Evolutionary conservation across 805 yeast species (phyloP), one percentile per base, ranked within the genome.

Genomic region (Ogataea pignaliae): DNA sequence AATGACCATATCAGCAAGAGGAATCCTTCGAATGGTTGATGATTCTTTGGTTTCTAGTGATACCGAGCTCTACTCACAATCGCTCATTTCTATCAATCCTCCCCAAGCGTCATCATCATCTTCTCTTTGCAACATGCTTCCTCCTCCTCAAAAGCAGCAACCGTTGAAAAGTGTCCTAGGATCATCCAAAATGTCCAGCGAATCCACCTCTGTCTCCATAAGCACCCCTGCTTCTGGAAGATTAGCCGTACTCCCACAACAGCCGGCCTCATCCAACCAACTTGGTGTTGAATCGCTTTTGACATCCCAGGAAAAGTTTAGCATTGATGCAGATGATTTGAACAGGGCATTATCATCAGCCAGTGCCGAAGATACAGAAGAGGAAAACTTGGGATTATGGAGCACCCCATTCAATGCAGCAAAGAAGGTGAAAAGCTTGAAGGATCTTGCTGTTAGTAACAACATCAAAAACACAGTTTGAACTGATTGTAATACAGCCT

Each of bases 21-120:
- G 65, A 2, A 65, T 66, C 5, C 47, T 66, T 52, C 54, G 61
- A 15, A 66, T 66, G 70, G 70, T 66, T 36, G 71, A 66, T 45
- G 67, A 65, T 31, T 63, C 69, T 14, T 53, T 66, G 33, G 66
- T 66, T 15, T 63, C 67, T 5, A 61, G 66, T 44, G 71, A 66
- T 48, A 64, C 65, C 8, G 65, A 61, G 29, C 18, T 58, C 5
- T 59, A 56, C 39, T 54, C 62, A 9, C 51, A 48, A 13, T 53
- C 61, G 15, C 40, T 50, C 3, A 34, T 50, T 21, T 47, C 46
- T 29, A 29, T 36, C 10, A 31, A 34, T 12, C 37, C 37, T 11
- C 35, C 32, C 12, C n/a, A 32, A 3, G 38, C 14, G 15, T 26
- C 18, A 31, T 10, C 32, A 8, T 32, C 33, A 10, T 29, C 30